Evolutionary conservation across 495 filamentous ascomycete species (phyloP).

Genomic region (Xeromyces bisporus): DNA sequence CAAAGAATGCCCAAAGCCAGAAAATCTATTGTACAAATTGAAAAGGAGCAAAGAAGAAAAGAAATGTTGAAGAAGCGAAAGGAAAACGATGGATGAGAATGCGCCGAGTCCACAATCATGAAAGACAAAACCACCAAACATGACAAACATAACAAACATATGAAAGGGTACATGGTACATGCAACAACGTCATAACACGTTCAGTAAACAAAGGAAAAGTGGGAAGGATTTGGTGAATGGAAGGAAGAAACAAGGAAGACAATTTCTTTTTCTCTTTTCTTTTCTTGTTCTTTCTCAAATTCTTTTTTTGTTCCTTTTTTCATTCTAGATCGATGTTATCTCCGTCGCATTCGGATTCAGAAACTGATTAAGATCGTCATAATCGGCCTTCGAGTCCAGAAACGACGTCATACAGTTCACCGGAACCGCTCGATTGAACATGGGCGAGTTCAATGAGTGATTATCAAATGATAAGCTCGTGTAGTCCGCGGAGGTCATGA

Average conservation of each 20-base stretch:
- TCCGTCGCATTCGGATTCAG: slow-evolving; percentile 27
- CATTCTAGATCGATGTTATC: slow-evolving; percentile 22
- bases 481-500: slow-evolving; percentile 21
- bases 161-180: slow-evolving; percentile 23
- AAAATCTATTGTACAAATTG: too few relatives aligned
- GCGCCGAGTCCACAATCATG: too few relatives aligned
- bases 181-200: slow-evolving; percentile 22
- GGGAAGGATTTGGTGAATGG: slow-evolving; percentile 2
- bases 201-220: slow-evolving; percentile 4
- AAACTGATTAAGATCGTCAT: slow-evolving; percentile 29
- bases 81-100: too few relatives aligned
- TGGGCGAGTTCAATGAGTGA: slow-evolving; percentile 15
- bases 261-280: not conserved
- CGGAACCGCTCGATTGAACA: slow-evolving; percentile 22
- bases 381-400: slow-evolving; percentile 18
- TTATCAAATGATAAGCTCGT: slow-evolving; percentile 22
- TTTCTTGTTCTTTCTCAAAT: not conserved
- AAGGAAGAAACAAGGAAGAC: slow-evolving; percentile 1
- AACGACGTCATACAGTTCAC: slow-evolving; percentile 24
- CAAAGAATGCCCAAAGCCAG: too few relatives aligned
- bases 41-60: too few relatives aligned
- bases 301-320: too few relatives aligned
- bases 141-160: slow-evolving; percentile 3
- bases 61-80: too few relatives aligned
- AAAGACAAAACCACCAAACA: not conserved